A percentile compares a stretch with the other conserved stretches of the same genome.
These are phyloP conservation scores for Ascodesmis nigricans DNA, from an alignment of 495 filamentous ascomycete genomes.

Conservation along the genomic window DNA sequence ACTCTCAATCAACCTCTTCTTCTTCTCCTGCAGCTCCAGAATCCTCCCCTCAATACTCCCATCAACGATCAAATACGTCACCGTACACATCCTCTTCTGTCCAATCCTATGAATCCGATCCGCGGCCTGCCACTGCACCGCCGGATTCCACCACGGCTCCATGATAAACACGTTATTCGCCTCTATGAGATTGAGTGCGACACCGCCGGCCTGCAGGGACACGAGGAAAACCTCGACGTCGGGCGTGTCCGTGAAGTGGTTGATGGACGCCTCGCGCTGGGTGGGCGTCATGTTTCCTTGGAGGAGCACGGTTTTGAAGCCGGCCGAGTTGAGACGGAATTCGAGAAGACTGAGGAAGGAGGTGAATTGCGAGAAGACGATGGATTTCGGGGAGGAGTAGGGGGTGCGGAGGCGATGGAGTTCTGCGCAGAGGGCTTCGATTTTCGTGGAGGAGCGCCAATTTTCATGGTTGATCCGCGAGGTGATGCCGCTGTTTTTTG, in stretches of 20 bases:
- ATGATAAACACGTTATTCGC: conserved; percentile 86
- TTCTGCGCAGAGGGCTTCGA: conserved; percentile 85
- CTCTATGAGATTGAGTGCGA: conserved; percentile 85
- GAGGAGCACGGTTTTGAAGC: conserved; percentile 93
- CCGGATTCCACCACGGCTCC: conserved; percentile 97
- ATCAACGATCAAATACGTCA: conserved; percentile 82
- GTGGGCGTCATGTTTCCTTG: conserved; percentile 88
- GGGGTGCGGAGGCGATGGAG: conserved; percentile 70
- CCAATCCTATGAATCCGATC: conserved; percentile 96
- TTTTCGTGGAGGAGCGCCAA: conserved; percentile 95
- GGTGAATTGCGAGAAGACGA: conserved; percentile 94
- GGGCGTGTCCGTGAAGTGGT: conserved; percentile 80
- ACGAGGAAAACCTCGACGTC: conserved; percentile 90
- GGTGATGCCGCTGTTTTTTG: conserved; percentile 87
- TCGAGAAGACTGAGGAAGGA: conserved; percentile 94
- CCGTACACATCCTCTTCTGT: conserved; percentile 77
- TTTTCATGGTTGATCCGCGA: conserved; percentile 93
- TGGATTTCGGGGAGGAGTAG: conserved; percentile 82
- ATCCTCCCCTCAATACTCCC: conserved; percentile 90
- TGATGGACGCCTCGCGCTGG: conserved; percentile 73
- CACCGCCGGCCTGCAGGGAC: conserved; percentile 83
- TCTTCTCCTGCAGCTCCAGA: conserved; percentile 90
- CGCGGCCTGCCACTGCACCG: conserved; percentile 90
- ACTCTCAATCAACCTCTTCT: conserved; percentile 82
- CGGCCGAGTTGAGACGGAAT: conserved; percentile 83